A percentile compares a stretch with the other conserved stretches of the same genome.
These are phyloP conservation scores for Saprolegnia parasitica DNA, from an alignment of 352 stramenopile species.

Conservation along the genomic window DNA sequence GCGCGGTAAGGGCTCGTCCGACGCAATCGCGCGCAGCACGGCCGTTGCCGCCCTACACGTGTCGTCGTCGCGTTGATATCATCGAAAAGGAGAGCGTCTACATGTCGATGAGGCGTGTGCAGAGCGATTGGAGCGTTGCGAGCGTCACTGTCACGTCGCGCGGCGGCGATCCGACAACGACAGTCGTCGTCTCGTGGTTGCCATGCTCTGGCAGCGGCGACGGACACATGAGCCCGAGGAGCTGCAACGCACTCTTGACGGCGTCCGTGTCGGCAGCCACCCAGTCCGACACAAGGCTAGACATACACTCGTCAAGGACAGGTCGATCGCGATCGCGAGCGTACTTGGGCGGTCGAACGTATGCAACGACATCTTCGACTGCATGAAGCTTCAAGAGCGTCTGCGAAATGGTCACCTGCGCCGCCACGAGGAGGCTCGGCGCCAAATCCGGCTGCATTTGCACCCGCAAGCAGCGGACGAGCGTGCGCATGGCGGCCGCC, in stretches of 20 bases:
- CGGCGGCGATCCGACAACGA: not conserved
- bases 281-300: slow-evolving; percentile 35
- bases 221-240: slow-evolving; percentile 54
- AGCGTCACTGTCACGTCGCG: not conserved
- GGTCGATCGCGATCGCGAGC: slow-evolving; percentile 21
- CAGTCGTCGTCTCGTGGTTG: slow-evolving; percentile 1
- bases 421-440: slow-evolving; percentile 41
- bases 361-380: slow-evolving; percentile 59
- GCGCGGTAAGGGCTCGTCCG: slow-evolving; percentile 21
- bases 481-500: slow-evolving; percentile 53
- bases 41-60: slow-evolving; percentile 6
- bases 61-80: too few species aligned
- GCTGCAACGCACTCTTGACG: slow-evolving; percentile 49
- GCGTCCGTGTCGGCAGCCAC: slow-evolving; percentile 38
- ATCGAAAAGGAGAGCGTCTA: too few species aligned
- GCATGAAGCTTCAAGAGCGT: slow-evolving; percentile 57
- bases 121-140: not conserved
- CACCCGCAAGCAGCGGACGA: slow-evolving; percentile 51
- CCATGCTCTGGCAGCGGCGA: not conserved
- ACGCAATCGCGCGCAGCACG: slow-evolving; percentile 16
- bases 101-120: not conserved
- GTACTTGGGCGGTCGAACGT: slow-evolving; percentile 47
- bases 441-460: slow-evolving; percentile 50
- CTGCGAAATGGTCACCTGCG: slow-evolving; percentile 60
- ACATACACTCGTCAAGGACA: not conserved